Base-by-base conservation (phyloP, 169 alveolate genomes). In the Plasmodium vivax region DNA sequence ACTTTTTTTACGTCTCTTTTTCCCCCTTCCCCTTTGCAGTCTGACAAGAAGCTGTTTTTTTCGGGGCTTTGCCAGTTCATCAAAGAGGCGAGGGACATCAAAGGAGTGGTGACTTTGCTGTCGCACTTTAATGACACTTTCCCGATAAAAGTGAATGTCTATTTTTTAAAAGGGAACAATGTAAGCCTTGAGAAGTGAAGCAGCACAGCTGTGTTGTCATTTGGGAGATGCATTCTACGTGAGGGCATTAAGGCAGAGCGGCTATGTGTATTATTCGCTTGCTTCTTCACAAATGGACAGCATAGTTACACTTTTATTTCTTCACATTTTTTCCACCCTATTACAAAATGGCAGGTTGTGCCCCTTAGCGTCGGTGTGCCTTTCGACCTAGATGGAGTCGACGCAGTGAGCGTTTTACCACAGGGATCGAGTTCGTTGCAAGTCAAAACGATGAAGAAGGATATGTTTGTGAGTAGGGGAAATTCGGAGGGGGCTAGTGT, bases 41-140 rank as follows among this genome's bases (percentile, higher is more conserved):
- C 92, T 43, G 96, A 95, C 74, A 95, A 95, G 75, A 82, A 58
- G 41, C 84, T 92, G 10, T 95, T 92, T 83, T 95, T 79, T 93
- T 94, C 95, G 12, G 96, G 96, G 5, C 51, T 90, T 79, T 95
- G 96, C 34, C 96, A 92, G 56, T 95, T 95, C 68, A 82, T 95
- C 85, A 95, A 95, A 83, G 85, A 92, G 34, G 95, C 95, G 62
- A 85, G 23, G 23, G 96, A 95, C n/a, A 77, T 91, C 68, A 73
- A 77, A n/a, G 96, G 96, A 51, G 85, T 32, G 23, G 23, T 92
- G 41, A 62, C 81, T 23, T 84, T 95, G 56, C 77, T 95, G 56
- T 72, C 95, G 43, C 93, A 93, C 36, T 79, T 88, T n/a, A 81
- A 83, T 27, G 54, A 92, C 32, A 45, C 82, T 68, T 94, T 93